Conservation (phyloP, 2,329 filamentous ascomycete genomes). For the Daldinia sp. region DNA sequence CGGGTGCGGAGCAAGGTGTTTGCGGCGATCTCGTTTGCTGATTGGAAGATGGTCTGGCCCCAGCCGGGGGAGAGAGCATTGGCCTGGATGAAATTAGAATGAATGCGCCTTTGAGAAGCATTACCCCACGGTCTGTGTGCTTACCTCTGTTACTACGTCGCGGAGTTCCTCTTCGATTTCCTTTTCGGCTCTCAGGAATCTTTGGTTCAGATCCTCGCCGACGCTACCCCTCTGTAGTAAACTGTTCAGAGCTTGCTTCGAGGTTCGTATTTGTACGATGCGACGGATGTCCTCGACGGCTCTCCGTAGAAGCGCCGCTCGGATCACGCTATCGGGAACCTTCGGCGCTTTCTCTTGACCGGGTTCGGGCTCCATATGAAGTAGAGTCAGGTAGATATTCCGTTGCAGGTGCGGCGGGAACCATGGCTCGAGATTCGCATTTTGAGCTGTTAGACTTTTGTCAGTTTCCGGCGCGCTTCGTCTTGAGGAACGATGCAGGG, state of each 20-base stretch:
- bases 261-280: constrained; percentile 86
- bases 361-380: constrained; percentile 78
- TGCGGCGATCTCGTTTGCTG: constrained; percentile 93
- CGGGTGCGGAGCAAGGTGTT: constrained; percentile 82
- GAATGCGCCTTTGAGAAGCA: neutral
- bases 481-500: constrained; percentile 13
- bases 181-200: constrained; percentile 91
- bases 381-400: constrained; percentile 92
- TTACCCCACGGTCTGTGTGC: constrained; percentile 41
- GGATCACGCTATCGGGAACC: constrained; percentile 86
- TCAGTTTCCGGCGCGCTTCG: constrained; percentile 27
- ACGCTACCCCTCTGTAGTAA: constrained; percentile 91
- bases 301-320: constrained; percentile 87
- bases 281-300: constrained; percentile 94
- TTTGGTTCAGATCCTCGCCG: constrained; percentile 94
- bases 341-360: constrained; percentile 74
- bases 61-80: constrained; percentile 90
- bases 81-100: constrained; percentile 68
- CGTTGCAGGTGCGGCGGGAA: constrained; percentile 91
- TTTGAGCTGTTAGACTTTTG: constrained; percentile 68
- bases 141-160: constrained; percentile 92
- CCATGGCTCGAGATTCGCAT: constrained; percentile 91
- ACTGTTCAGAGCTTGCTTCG: constrained; percentile 87
- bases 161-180: constrained; percentile 97
- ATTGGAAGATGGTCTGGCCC: constrained; percentile 97